phyloP scores from a whole-genome alignment of 2,329 filamentous ascomycete species.

The Penicillium sclerotiorum region DNA sequence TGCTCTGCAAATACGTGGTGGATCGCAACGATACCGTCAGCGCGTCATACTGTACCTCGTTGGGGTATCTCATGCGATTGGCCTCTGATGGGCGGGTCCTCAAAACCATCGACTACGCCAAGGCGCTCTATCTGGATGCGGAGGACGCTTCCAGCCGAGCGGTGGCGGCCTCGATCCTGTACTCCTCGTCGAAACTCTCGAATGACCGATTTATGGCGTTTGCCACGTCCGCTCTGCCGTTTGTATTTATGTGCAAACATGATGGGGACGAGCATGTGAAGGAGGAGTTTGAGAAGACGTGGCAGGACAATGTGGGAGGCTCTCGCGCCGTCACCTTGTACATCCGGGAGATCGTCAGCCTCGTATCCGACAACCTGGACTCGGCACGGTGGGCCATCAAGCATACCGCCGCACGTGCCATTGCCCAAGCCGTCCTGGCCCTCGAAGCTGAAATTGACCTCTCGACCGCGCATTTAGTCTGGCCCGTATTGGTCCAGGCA shows the following conservation, averaged over 20 bases:
- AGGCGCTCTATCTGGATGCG: slow-evolving; percentile 76
- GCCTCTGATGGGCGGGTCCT: slow-evolving; percentile 63
- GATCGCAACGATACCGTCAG: slow-evolving; percentile 95
- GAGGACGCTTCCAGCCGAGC: slow-evolving; percentile 76
- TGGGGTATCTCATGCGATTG: slow-evolving; percentile 77
- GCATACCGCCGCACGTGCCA: slow-evolving; percentile 79
- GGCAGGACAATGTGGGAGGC: slow-evolving; percentile 88
- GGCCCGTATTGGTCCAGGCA: slow-evolving; percentile 81
- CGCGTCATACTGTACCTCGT: slow-evolving; percentile 80
- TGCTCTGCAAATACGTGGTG: slow-evolving; percentile 78
- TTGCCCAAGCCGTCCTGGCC: slow-evolving; percentile 71
- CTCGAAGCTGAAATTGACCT: slow-evolving; percentile 61
- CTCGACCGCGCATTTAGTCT: slow-evolving; percentile 65
- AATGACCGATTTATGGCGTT: slow-evolving; percentile 84
- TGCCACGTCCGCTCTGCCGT: slow-evolving; percentile 75
- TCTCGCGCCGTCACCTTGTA: slow-evolving; percentile 80
- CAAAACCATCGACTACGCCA: slow-evolving; percentile 57
- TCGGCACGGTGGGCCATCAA: slow-evolving; percentile 88
- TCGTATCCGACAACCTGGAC: slow-evolving; percentile 70
- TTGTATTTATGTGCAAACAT: slow-evolving; percentile 84
- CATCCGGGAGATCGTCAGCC: slow-evolving; percentile 73
- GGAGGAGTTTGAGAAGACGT: slow-evolving; percentile 80
- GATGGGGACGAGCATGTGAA: slow-evolving; percentile 79
- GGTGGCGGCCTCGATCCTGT: slow-evolving; percentile 79
- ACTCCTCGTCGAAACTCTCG: slow-evolving; percentile 81